Percentiles rank a stretch among this genome's conserved stretches.
Evolutionary conservation across 176 grass and related monocot species (phyloP).

Genomic region (Musa troglodytarum): DNA sequence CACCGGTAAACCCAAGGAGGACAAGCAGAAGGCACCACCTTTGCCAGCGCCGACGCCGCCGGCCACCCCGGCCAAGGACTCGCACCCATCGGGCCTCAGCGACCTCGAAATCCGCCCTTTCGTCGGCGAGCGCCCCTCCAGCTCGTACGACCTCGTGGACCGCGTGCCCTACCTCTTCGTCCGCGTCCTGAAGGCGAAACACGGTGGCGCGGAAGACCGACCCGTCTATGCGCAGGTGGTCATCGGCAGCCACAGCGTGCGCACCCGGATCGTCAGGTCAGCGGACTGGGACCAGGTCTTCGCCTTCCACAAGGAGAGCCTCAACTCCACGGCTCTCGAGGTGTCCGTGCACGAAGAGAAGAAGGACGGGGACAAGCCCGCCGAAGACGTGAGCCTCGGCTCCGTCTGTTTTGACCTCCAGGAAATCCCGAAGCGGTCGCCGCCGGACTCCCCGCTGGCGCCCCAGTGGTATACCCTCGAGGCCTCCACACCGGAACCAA

Average conservation of each 20-base stretch:
- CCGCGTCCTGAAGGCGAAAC: slow-evolving; percentile 87
- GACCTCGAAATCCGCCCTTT: slow-evolving; percentile 69
- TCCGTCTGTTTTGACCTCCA: slow-evolving; percentile 72
- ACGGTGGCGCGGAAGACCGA: slow-evolving; percentile 19
- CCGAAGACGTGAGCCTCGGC: slow-evolving; percentile 42
- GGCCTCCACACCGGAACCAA: slow-evolving; percentile 26
- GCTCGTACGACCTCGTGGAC: slow-evolving; percentile 73
- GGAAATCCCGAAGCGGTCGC: slow-evolving; percentile 71
- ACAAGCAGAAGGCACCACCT: slow-evolving; percentile 26
- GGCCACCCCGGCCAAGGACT: slow-evolving; percentile 51
- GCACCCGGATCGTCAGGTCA: slow-evolving; percentile 33
- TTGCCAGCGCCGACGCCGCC: slow-evolving; percentile 30
- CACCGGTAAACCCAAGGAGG: slow-evolving; percentile 36
- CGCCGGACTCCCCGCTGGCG: slow-evolving; percentile 82
- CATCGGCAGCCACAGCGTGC: slow-evolving; percentile 70
- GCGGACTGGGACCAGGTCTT: slow-evolving; percentile 95
- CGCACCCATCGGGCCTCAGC: slow-evolving; percentile 26
- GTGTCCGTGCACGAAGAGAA: slow-evolving; percentile 64
- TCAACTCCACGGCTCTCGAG: slow-evolving; percentile 67
- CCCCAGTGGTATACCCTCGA: slow-evolving; percentile 98
- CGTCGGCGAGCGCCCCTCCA: slow-evolving; percentile 38
- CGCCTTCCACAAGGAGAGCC: slow-evolving; percentile 82
- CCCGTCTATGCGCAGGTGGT: slow-evolving; percentile 53
- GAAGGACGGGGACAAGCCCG: slow-evolving; percentile 35
- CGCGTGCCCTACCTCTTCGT: slow-evolving; percentile 85